phyloP scores from a whole-genome alignment of 805 yeast genomes.

The Isabelozyma pseudorhagii region DNA sequence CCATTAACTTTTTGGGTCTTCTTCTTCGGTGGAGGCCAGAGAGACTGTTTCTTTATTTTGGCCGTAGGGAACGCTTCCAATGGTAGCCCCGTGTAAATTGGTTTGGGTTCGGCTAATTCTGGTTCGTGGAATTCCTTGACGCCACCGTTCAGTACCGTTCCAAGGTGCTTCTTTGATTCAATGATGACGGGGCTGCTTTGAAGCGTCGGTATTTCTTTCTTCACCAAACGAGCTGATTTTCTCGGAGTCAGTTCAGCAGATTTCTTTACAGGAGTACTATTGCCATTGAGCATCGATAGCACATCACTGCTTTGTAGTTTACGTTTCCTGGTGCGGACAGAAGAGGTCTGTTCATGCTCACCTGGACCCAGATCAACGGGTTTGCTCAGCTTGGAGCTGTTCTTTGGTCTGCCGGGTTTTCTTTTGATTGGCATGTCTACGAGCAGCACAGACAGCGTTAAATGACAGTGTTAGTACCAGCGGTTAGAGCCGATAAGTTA shows the following conservation, averaged over 20 bases:
- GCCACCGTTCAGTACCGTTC: slow-evolving; percentile 10
- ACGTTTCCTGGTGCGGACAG: too few species aligned
- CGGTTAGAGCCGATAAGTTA: too few species aligned
- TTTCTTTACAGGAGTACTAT: background rate
- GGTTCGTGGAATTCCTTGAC: slow-evolving; percentile 54
- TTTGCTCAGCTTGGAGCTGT: background rate
- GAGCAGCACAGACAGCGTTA: background rate
- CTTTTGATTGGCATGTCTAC: background rate
- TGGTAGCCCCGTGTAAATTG: slow-evolving; percentile 71
- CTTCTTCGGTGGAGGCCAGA: slow-evolving; percentile 43
- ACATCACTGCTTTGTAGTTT: background rate
- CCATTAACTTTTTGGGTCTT: slow-evolving; percentile 10
- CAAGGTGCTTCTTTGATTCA: slow-evolving; percentile 5
- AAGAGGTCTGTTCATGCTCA: too few species aligned
- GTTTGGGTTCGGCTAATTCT: slow-evolving; percentile 47
- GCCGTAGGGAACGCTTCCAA: slow-evolving; percentile 65
- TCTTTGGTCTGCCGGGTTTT: background rate
- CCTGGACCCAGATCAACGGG: background rate
- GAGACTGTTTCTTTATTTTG: slow-evolving; percentile 53
- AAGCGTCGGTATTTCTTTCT: slow-evolving; percentile 1
- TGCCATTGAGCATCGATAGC: background rate
- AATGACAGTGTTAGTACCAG: too few species aligned
- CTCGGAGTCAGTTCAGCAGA: background rate
- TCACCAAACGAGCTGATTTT: slow-evolving; percentile 4
- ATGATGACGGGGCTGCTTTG: slow-evolving; percentile 8